Evolutionary conservation across 352 stramenopile species (phyloP).

Genomic region (Globisporangium heterothallicum): DNA sequence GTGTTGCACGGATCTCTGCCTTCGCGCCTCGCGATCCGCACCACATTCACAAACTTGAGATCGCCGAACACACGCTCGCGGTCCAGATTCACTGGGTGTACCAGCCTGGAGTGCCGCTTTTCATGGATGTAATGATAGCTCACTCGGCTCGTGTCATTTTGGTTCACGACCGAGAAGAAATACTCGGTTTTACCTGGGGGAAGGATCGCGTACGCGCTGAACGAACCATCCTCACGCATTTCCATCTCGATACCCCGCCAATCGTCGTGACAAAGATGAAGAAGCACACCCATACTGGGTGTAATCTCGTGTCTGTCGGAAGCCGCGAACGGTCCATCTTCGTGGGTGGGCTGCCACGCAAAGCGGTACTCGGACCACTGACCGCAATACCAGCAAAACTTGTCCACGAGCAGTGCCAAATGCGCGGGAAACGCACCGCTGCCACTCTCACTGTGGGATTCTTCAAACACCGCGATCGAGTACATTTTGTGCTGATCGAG

Average conservation of each 20-base stretch:
- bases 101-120: conserved; percentile 28
- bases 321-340: conserved; percentile 31
- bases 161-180: conserved; percentile 55
- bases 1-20: conserved; percentile 69
- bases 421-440: conserved; percentile 44
- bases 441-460: conserved; percentile 54
- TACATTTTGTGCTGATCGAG: conserved; percentile 75
- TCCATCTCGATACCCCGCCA: conserved; percentile 70
- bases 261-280: conserved; percentile 69
- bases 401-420: conserved; percentile 46
- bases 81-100: conserved; percentile 4
- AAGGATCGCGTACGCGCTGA: conserved; percentile 52
- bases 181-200: conserved; percentile 71
- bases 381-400: conserved; percentile 76
- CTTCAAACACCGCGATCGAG: conserved; percentile 69
- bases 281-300: conserved; percentile 31
- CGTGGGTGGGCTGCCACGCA: conserved; percentile 40
- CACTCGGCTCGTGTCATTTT: conserved; percentile 15
- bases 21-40: conserved; percentile 46
- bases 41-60: conserved; percentile 44
- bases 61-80: conserved; percentile 18
- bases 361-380: conserved; percentile 76
- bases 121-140: conserved; percentile 44
- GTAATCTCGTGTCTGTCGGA: conserved; percentile 29
- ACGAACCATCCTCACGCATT: conserved; percentile 45